Conservation (phyloP, 2,329 filamentous ascomycete species). For the Paramyrothecium roridum region DNA sequence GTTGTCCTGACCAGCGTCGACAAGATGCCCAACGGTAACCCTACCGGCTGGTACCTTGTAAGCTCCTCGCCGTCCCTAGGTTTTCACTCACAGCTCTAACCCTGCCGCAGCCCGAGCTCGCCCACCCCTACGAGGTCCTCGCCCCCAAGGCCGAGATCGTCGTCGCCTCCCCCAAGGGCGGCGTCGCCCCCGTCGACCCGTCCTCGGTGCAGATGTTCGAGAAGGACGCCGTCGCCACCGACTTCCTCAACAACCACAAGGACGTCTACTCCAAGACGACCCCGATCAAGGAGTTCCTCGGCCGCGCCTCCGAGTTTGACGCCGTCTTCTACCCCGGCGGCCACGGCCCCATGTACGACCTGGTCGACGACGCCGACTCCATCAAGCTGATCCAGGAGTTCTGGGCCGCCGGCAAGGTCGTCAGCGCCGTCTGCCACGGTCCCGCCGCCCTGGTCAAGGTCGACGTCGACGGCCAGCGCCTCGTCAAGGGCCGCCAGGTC, state of each 20-base stretch:
- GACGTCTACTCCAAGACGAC: slow-evolving; percentile 62
- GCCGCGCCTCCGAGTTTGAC: slow-evolving; percentile 58
- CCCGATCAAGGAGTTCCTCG: slow-evolving; percentile 53
- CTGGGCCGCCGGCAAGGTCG: slow-evolving; percentile 55
- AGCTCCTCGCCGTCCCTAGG: slow-evolving; percentile 8
- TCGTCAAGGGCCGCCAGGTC: slow-evolving; percentile 54
- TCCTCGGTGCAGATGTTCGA: slow-evolving; percentile 52
- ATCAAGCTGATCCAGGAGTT: slow-evolving; percentile 62
- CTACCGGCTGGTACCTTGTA: slow-evolving; percentile 71
- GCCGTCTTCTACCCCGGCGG: slow-evolving; percentile 58
- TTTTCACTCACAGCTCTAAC: not conserved
- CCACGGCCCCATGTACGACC: slow-evolving; percentile 66
- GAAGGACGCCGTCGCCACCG: slow-evolving; percentile 45
- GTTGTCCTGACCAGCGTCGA: slow-evolving; percentile 66
- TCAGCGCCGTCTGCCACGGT: slow-evolving; percentile 68
- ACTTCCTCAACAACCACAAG: slow-evolving; percentile 55
- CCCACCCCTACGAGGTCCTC: slow-evolving; percentile 62
- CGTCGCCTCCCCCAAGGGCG: slow-evolving; percentile 61
- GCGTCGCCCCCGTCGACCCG: slow-evolving; percentile 59
- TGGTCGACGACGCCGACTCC: slow-evolving; percentile 53
- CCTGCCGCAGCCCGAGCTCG: slow-evolving; percentile 51
- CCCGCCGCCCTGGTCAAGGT: slow-evolving; percentile 61
- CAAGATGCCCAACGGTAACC: slow-evolving; percentile 43
- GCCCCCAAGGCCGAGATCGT: slow-evolving; percentile 49
- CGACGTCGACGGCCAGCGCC: slow-evolving; percentile 46